These are phyloP conservation scores for Coniella vitis DNA, from an alignment of 2,329 filamentous ascomycete species.

Conservation along the genomic window DNA sequence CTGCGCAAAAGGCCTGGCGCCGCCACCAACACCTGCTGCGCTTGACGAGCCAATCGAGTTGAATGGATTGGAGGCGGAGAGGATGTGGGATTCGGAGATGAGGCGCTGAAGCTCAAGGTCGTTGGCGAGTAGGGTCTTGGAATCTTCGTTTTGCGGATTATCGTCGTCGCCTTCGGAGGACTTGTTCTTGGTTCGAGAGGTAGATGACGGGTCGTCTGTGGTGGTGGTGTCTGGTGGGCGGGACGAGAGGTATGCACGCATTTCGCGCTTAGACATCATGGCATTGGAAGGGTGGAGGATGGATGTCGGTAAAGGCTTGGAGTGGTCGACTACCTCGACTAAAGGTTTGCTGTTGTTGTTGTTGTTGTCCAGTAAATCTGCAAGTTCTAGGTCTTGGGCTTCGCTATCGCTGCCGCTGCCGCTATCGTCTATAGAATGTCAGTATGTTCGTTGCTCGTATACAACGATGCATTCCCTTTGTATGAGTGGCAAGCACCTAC, in stretches of 20 bases:
- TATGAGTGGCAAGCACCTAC: conserved; percentile 13
- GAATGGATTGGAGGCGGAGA: conserved; percentile 49
- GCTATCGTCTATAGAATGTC: conserved; percentile 17
- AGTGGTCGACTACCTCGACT: conserved; percentile 59
- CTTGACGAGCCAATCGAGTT: conserved; percentile 33
- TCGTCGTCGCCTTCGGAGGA: conserved; percentile 22
- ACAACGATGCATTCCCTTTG: neutral
- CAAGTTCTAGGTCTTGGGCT: conserved; percentile 20
- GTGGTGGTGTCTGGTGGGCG: conserved; percentile 34
- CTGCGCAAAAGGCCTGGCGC: conserved; percentile 36
- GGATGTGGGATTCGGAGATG: conserved; percentile 84
- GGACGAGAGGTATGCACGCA: conserved; percentile 72
- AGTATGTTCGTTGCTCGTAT: conserved; percentile 20
- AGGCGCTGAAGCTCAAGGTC: conserved; percentile 89
- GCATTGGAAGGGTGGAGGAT: conserved; percentile 25
- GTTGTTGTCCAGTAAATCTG: conserved; percentile 16
- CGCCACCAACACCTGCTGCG: conserved; percentile 26
- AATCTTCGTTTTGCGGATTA: conserved; percentile 46
- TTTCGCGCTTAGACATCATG: conserved; percentile 58
- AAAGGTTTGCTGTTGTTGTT: neutral
- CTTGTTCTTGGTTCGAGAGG: conserved; percentile 1
- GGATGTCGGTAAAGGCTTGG: conserved; percentile 24
- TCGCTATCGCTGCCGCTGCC: conserved; percentile 23
- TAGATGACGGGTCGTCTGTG: conserved; percentile 14
- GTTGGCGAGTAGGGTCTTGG: conserved; percentile 71